Conservation (phyloP, 352 stramenopile species). For the Globisporangium nunn region DNA sequence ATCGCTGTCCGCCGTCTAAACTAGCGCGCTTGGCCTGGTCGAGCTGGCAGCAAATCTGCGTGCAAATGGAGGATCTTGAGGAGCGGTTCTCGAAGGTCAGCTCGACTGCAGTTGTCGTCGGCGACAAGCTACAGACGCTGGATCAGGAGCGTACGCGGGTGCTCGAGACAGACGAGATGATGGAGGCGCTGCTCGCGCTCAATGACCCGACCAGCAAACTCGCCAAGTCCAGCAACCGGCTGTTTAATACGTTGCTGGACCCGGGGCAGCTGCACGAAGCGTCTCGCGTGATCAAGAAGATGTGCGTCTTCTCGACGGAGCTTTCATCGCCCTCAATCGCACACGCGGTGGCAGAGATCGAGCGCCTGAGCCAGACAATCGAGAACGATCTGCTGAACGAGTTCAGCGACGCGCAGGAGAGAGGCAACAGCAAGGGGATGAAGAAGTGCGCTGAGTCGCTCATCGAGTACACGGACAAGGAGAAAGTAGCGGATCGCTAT, state of each 20-base stretch:
- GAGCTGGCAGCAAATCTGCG: slow-evolving; percentile 48
- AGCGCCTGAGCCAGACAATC: slow-evolving; percentile 64
- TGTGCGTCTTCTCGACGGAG: slow-evolving; percentile 63
- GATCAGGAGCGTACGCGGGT: slow-evolving; percentile 59
- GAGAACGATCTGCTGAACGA: slow-evolving; percentile 68
- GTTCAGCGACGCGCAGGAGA: slow-evolving; percentile 70
- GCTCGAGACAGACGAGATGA: slow-evolving; percentile 70
- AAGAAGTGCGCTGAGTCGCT: slow-evolving; percentile 53
- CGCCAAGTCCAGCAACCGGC: slow-evolving; percentile 46
- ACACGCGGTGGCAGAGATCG: slow-evolving; percentile 59
- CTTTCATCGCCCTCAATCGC: slow-evolving; percentile 51
- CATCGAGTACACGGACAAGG: slow-evolving; percentile 78
- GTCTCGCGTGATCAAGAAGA: slow-evolving; percentile 61
- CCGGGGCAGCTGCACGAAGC: slow-evolving; percentile 67
- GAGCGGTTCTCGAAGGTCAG: slow-evolving; percentile 85
- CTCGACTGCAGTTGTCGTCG: slow-evolving; percentile 69
- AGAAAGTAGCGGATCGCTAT: slow-evolving; percentile 75
- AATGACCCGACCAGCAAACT: slow-evolving; percentile 55
- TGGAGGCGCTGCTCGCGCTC: slow-evolving; percentile 65
- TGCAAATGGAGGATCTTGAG: slow-evolving; percentile 77
- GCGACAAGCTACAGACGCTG: slow-evolving; percentile 53
- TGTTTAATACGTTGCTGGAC: slow-evolving; percentile 63
- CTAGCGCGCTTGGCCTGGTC: slow-evolving; percentile 4
- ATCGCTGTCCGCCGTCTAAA: neutral
- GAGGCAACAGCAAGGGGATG: slow-evolving; percentile 40